Evolutionary conservation across 805 yeast genomes (phyloP), one percentile per base, ranked within the genome.

Genomic region (Lipomyces starkeyi): DNA sequence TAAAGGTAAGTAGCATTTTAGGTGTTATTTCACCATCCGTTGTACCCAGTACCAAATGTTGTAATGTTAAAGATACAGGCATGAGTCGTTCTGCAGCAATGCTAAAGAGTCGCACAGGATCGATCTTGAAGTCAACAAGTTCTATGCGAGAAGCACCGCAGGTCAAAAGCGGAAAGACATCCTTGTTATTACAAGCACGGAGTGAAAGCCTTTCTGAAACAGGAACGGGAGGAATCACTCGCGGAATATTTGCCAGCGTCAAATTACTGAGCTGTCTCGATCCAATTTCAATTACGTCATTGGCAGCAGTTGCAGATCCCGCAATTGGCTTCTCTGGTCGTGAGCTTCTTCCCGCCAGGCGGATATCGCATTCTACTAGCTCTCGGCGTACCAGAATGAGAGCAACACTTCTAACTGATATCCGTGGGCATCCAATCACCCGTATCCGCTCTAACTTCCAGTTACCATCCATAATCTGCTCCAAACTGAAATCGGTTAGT

Each of bases 391-490:
- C 32, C 11, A 53, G 56, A 27, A 53, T 53, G 56, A 25, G 27
- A 27, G 32, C 20, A 27, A 53, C 56, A 22, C 56, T 53, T 22
- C 56, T 11, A 3, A 53, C 56, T 13, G 56, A 53, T 25, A 53
- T 17, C 3, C 56, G 56, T 17, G 56, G 56, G 32, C 56, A 53
- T 27, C 56, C 56, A 53, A 53, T 22, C 9, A 53, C 32, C 13
- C 56, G 27, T 22, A 53, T 53, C 32, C 56, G 56, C 56, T 53
- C 56, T 22, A 53, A 27, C 56, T 53, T 53, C 56, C 56, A 53
- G 29, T 53, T 53, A 22, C 32, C 56, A 27, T 53, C 56, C 56
- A 53, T 22, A 27, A 53, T 53, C 29, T 22, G 27, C n/a, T 53
- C 56, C 27, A 53, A 13, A 27, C 32, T 25, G 56, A 25, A 53